Base-by-base conservation (phyloP, 208 protist species). In the Trypanosoma mega region DNA sequence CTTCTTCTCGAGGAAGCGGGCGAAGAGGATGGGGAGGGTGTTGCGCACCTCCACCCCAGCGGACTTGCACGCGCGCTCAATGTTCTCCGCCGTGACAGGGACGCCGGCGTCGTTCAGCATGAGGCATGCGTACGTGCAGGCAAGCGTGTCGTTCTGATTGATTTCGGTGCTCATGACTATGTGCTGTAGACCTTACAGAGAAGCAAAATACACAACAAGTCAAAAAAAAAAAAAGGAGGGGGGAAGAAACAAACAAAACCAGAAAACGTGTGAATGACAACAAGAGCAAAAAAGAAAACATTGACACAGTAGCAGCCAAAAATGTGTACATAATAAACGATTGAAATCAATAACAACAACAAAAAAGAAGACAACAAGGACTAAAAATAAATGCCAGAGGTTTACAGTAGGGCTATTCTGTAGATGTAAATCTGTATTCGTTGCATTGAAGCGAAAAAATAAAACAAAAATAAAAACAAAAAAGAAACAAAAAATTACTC, bases 1-100 rank as follows among this genome's bases (percentile, higher is more conserved):
- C 74, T 91, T 82, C 72, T 83, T 89, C 77, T 93, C 70, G 45
- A 93, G 74, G 74, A 89, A 92, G 68, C 84, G 80, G 23, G 80
- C 54, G 62, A 93, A 93, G 72, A 93, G 45, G 68, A 89, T 90
- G 68, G 83, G 81, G 57, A 90, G 76, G 23, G 83, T 91, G 56
- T 76, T 60, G 64, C 80, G 74, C 47, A 93, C 83, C 49, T 62
- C 31, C 20, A 93, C 62, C 34, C 86, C 86, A 29, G 89, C 85
- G 11, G 89, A 80, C 50, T 75, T 81, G 64, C 80, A 65, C 27
- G 78, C 85, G 8, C 72, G 64, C 34, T 62, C 45, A 67, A 95
- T 89, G 79, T 80, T 85, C 55, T 92, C 85, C 18, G 88, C 78
- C 44, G 78, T 85, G 68, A 79, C 47, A 39, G 88, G 74, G 26